These are phyloP conservation scores for Cucurbita moschata DNA, from an alignment of 306 rosid genomes.

Conservation along the genomic window DNA sequence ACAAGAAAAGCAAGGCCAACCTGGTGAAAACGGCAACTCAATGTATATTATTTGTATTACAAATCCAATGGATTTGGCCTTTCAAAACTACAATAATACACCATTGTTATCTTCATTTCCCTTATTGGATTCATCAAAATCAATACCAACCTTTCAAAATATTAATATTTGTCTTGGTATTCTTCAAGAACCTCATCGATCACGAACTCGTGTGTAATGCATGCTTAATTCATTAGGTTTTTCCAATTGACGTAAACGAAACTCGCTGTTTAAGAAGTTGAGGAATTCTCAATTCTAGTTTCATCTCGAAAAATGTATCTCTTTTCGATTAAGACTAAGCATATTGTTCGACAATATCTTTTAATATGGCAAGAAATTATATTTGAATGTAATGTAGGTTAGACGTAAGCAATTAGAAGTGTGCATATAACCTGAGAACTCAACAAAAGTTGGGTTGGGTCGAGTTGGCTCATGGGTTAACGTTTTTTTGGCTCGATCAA, in stretches of 20 bases:
- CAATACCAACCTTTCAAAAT: not conserved
- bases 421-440: no score
- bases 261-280: not conserved
- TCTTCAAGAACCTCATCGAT: not conserved
- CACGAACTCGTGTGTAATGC: no score
- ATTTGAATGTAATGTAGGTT: no score
- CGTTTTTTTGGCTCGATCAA: no score
- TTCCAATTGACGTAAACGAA: no score
- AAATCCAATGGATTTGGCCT: slow-evolving; percentile 6
- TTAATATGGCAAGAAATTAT: not conserved
- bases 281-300: not conserved
- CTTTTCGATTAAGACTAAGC: no score
- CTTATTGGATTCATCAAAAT: not conserved
- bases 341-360: not conserved
- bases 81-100: not conserved
- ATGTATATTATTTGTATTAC: not conserved
- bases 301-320: not conserved
- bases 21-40: slow-evolving; percentile 9
- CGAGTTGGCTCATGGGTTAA: no score
- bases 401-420: no score
- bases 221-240: no score
- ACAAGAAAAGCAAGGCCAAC: not conserved
- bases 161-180: not conserved
- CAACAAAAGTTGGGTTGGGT: no score
- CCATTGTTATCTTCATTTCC: not conserved